Base-by-base conservation (phyloP, 2,329 filamentous ascomycete species). In the Trichoderma sp. region DNA sequence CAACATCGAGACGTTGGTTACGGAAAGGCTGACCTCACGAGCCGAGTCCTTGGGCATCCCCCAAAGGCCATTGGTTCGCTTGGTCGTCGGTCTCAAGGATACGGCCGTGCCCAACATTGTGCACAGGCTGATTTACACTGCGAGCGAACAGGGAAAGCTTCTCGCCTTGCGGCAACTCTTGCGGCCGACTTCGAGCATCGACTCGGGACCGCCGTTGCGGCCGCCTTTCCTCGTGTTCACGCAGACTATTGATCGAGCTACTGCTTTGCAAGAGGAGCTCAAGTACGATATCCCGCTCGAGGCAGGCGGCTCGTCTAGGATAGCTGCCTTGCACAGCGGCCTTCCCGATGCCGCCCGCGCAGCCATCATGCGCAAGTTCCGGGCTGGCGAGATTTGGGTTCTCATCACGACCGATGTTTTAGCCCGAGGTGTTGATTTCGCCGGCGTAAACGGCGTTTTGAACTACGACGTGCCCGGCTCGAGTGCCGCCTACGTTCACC, bases 381-480 rank as follows among this genome's bases (percentile, higher is more conserved):
- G 95, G 39, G 89, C 89, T 37, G 95, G 94, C 71, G 93, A 98
- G 76, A 90, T 98, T 70, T 99, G 95, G 95, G 89, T 98, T 7
- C 85, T 99, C 39, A 95, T 99, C 77, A 98, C 95, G 0, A 99
- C 95, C 0, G 95, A 99, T 76, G 87, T 99, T 8, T 84, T 99
- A 12, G 91, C 94, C 17, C 91, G 95, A 37, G 95, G 95, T 22
- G 90, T 99, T 48, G 95, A 99, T 79, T 97, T 99, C 81, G 89
- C 92, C 9, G 95, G 95, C 59, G 90, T 99, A 70, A 97, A 97
- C 74, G 93, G 94, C 54, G 94, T 99, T 0, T 92, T 99, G 61
- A 99, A 98, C 80, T 99, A 97, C 80, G 95, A 99, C 78, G 93
- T 97, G 9, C 95, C 95, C 0, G 92, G 90, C n/a, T 94, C 92